These are phyloP conservation scores for Daedalea quercina DNA, from an alignment of 768 basidiomycete genomes.

Conservation along the genomic window DNA sequence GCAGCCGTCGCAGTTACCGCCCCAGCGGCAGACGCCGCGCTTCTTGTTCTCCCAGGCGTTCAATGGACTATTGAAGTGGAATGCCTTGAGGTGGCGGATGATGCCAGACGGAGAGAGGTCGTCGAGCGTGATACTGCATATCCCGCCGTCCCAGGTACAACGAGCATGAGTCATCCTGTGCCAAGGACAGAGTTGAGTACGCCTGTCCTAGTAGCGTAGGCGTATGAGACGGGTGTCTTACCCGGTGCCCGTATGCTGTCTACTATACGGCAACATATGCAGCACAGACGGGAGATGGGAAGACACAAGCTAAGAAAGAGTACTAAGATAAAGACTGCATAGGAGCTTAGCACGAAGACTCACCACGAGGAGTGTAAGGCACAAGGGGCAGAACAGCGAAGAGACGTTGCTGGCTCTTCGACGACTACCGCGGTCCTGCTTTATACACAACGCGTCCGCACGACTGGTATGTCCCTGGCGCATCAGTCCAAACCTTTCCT, in stretches of 20 bases:
- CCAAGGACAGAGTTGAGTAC: neutral
- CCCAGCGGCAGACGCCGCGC: slow-evolving; percentile 7
- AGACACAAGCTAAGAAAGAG: too few relatives aligned
- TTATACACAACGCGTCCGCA: neutral
- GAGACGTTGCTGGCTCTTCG: neutral
- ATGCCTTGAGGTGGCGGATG: slow-evolving; percentile 6
- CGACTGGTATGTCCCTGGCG: neutral
- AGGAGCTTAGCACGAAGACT: too few relatives aligned
- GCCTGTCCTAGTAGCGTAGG: neutral
- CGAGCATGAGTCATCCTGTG: neutral
- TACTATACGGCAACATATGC: too few relatives aligned
- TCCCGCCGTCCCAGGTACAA: neutral
- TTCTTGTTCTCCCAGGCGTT: neutral
- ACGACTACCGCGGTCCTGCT: neutral
- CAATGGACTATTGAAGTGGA: neutral
- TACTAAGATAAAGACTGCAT: too few relatives aligned
- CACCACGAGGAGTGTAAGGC: too few relatives aligned
- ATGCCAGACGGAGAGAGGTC: slow-evolving; percentile 6
- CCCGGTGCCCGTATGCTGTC: neutral
- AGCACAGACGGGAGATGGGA: too few relatives aligned
- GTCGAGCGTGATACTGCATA: slow-evolving; percentile 5
- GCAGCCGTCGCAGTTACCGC: slow-evolving; percentile 4
- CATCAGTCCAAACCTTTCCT: neutral
- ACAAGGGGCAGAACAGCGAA: neutral
- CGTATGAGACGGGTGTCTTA: neutral